Evolutionary conservation across 2,329 filamentous ascomycete species (phyloP).

Genomic region (Conoideocrella luteorostrata): DNA sequence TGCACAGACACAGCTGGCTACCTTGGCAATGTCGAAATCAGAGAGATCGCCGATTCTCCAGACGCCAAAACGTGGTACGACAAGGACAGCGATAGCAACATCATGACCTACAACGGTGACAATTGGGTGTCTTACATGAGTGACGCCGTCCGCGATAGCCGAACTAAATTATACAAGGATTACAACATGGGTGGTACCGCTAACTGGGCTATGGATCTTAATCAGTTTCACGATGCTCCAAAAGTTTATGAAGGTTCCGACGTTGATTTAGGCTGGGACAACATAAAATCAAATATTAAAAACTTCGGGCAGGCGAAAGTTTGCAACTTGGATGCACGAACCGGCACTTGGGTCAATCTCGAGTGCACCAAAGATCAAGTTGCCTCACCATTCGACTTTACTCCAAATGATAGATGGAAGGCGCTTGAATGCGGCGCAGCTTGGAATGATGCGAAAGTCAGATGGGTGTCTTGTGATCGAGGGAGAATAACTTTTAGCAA

Average conservation of each 20-base stretch:
- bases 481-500: neutral
- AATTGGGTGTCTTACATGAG: no score
- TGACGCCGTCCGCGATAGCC: no score
- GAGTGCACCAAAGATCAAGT: neutral
- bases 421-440: neutral
- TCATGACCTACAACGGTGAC: no score
- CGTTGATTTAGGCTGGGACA: neutral
- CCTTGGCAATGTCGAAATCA: no score
- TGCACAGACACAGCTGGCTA: no score
- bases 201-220: no score
- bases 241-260: neutral
- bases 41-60: no score
- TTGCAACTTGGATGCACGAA: neutral
- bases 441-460: constrained; percentile 3
- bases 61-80: no score
- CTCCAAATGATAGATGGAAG: neutral
- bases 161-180: no score
- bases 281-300: neutral
- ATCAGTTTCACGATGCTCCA: neutral
- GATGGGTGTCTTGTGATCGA: neutral
- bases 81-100: no score
- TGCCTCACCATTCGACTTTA: neutral
- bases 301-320: neutral
- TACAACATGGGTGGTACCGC: no score
- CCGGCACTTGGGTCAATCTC: constrained; percentile 2